A percentile compares a stretch with the other conserved stretches of the same genome.
Evolutionary conservation across 306 rosid genomes (phyloP).

Genomic region (Inga oerstediana): DNA sequence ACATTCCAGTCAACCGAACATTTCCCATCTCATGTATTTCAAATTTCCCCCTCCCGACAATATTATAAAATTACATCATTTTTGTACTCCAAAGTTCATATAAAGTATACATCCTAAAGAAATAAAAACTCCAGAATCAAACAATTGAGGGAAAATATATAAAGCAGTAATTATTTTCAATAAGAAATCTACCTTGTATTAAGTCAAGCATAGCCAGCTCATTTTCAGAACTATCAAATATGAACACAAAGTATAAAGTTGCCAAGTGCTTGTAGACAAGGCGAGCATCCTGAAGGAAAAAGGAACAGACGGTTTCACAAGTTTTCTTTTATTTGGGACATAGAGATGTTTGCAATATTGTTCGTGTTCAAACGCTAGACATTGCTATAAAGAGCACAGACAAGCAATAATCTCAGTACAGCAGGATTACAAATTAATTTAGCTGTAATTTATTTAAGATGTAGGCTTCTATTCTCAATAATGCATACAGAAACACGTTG

Average conservation of each 20-base stretch:
- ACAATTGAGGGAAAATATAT: not conserved
- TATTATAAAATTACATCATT: not conserved
- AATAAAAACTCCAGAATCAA: slow-evolving; percentile 2
- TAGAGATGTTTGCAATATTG: not conserved
- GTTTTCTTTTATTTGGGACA: not conserved
- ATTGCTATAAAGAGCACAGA: not conserved
- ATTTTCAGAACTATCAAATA: slow-evolving; percentile 90
- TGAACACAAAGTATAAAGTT: slow-evolving; percentile 82
- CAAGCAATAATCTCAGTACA: not conserved
- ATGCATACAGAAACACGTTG: slow-evolving; percentile 9
- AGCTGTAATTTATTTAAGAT: slow-evolving; percentile 6
- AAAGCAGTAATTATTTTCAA: slow-evolving; percentile 6
- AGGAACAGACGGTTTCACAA: slow-evolving; percentile 15
- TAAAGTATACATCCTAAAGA: not conserved
- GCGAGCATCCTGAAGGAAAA: slow-evolving; percentile 74
- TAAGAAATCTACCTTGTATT: slow-evolving; percentile 74
- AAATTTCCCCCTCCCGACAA: not conserved
- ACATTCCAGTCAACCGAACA: not conserved
- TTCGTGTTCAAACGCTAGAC: not conserved
- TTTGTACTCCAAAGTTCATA: not conserved
- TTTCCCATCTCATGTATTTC: not conserved
- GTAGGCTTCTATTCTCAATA: slow-evolving; percentile 11
- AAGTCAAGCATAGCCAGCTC: slow-evolving; percentile 98
- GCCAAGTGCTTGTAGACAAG: slow-evolving; percentile 94
- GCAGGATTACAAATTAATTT: slow-evolving; percentile 15